phyloP scores from a whole-genome alignment of 176 grass and related monocot species.

The Lolium rigidum region DNA sequence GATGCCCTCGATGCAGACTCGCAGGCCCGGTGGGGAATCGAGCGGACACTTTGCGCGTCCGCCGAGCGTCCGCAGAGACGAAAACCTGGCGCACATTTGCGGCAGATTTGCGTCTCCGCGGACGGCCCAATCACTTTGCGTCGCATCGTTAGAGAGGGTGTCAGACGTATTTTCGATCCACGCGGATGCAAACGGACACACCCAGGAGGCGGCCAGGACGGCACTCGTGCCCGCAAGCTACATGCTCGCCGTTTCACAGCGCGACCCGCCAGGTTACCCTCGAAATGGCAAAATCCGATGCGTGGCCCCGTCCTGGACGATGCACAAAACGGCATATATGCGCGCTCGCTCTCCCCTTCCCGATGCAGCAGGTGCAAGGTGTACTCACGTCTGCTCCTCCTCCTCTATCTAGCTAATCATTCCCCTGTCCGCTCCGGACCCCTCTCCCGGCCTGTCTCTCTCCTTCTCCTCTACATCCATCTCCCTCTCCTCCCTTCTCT shows the following conservation, averaged over 20 bases:
- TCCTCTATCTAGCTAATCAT: slow-evolving; percentile 29
- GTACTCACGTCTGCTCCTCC: background rate
- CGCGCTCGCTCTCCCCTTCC: background rate
- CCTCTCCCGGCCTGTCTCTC: background rate
- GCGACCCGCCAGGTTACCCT: background rate
- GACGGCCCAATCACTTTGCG: too few species aligned
- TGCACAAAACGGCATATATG: slow-evolving; percentile 4
- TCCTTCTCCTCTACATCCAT: background rate
- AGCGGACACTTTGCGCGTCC: too few species aligned
- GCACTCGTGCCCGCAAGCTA: too few species aligned
- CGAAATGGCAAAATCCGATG: slow-evolving; percentile 12
- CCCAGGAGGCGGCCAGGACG: too few species aligned
- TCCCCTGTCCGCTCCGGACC: background rate
- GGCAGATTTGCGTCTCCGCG: too few species aligned
- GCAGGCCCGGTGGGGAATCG: too few species aligned
- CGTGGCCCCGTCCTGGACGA: background rate
- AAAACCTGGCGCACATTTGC: too few species aligned
- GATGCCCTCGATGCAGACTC: too few species aligned
- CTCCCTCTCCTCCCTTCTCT: background rate
- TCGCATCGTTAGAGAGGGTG: too few species aligned
- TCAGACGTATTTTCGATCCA: too few species aligned
- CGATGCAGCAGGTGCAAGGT: slow-evolving; percentile 12
- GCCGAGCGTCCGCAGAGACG: too few species aligned
- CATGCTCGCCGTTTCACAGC: background rate
- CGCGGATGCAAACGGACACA: too few species aligned